These are phyloP conservation scores for Cladosporium phlei DNA, from an alignment of 2,329 filamentous ascomycete species.

Conservation along the genomic window DNA sequence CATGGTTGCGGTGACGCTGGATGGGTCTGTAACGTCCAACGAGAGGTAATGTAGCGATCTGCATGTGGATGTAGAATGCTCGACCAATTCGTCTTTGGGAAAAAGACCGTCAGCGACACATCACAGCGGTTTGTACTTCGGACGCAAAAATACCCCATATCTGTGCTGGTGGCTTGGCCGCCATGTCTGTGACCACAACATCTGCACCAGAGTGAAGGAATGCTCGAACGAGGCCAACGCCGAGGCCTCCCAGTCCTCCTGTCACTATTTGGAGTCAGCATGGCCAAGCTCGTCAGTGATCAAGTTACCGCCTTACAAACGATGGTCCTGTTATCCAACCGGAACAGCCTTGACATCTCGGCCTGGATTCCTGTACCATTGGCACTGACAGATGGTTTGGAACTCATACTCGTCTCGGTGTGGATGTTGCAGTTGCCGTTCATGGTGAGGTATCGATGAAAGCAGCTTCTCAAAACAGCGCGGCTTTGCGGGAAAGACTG, in stretches of 20 bases:
- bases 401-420: too few relatives aligned
- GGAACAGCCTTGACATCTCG: neutral
- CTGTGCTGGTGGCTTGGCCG: neutral
- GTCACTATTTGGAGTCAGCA: neutral
- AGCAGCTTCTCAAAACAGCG: too few relatives aligned
- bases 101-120: too few relatives aligned
- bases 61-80: neutral
- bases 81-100: neutral
- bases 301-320: neutral
- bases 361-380: too few relatives aligned
- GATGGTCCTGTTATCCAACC: neutral
- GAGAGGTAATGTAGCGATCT: neutral
- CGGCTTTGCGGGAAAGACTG: too few relatives aligned
- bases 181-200: neutral
- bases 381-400: too few relatives aligned
- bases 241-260: neutral
- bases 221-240: neutral
- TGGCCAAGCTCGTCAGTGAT: too few relatives aligned
- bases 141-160: neutral
- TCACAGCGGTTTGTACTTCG: too few relatives aligned
- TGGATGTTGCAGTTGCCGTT: neutral
- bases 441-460: too few relatives aligned
- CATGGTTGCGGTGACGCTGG: conserved; percentile 32
- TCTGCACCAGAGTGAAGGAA: neutral
- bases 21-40: neutral